Evolutionary conservation across 2,329 filamentous ascomycete species (phyloP).

Genomic region (Neofusicoccum sp.): DNA sequence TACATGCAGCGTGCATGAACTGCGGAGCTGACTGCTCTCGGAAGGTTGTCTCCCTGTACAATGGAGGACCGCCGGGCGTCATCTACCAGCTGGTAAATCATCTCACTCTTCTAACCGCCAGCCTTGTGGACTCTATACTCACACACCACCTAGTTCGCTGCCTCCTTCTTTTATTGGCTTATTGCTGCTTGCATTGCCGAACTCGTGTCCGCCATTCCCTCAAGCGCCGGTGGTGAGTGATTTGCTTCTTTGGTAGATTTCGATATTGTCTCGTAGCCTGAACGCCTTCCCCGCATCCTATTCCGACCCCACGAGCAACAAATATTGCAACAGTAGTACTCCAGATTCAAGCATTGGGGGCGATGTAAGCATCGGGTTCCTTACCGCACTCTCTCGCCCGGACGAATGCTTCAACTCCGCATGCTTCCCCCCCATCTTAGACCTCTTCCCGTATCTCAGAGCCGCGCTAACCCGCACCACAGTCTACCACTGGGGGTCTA

Average conservation of each 20-base stretch:
- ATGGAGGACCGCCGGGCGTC: constrained; percentile 50
- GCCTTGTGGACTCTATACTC: too few relatives aligned
- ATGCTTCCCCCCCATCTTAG: too few relatives aligned
- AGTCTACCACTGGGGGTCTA: constrained; percentile 58
- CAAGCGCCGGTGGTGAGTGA: constrained; percentile 36
- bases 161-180: constrained; percentile 55
- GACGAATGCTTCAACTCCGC: too few relatives aligned
- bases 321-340: too few relatives aligned
- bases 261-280: background rate
- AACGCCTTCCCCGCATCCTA: too few relatives aligned
- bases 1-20: constrained; percentile 10
- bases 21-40: background rate
- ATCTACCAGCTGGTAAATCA: constrained; percentile 45
- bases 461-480: background rate
- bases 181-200: constrained; percentile 56
- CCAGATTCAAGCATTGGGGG: too few relatives aligned
- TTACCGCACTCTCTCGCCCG: too few relatives aligned
- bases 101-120: background rate
- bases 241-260: background rate
- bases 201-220: constrained; percentile 50
- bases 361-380: too few relatives aligned
- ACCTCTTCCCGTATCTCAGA: too few relatives aligned
- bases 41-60: constrained; percentile 45
- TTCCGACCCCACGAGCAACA: too few relatives aligned
- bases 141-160: constrained; percentile 39